These are phyloP conservation scores for Abelmoschus esculentus DNA, from an alignment of 345 rosid genomes.

Conservation along the genomic window DNA sequence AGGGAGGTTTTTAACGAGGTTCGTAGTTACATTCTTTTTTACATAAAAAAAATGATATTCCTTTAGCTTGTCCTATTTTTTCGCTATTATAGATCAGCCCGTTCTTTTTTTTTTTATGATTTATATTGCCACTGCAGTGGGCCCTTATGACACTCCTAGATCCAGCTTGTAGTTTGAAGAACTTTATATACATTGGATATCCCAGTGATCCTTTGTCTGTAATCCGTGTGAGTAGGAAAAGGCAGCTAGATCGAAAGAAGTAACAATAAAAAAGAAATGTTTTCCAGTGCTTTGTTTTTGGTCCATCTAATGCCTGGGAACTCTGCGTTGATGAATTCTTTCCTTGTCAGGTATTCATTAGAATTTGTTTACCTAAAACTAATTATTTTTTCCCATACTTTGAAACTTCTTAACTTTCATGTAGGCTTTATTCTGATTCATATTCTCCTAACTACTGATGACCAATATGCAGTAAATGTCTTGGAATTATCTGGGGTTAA, in stretches of 20 bases:
- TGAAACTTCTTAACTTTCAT: background rate
- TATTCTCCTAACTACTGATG: conserved; percentile 34
- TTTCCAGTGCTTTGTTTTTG: conserved; percentile 80
- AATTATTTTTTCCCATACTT: background rate
- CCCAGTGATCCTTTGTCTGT: conserved; percentile 47
- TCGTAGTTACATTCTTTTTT: conserved; percentile 46
- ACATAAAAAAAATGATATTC: too few species aligned
- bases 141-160: conserved; percentile 80
- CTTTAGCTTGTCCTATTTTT: background rate
- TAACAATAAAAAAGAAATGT: conserved; percentile 61
- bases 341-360: conserved; percentile 58
- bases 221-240: conserved; percentile 48
- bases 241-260: conserved; percentile 59
- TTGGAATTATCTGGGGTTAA: conserved; percentile 74
- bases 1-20: too few species aligned
- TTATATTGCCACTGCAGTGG: conserved; percentile 51
- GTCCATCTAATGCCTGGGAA: conserved; percentile 71
- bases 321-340: conserved; percentile 63
- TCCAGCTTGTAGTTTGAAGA: conserved; percentile 59
- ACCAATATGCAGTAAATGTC: conserved; percentile 51
- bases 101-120: conserved; percentile 5
- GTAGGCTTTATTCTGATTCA: conserved; percentile 56
- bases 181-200: conserved; percentile 58
- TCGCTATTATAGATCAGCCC: background rate
- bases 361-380: background rate